phyloP scores from a whole-genome alignment of 306 rosid species.

The Cercis canadensis region DNA sequence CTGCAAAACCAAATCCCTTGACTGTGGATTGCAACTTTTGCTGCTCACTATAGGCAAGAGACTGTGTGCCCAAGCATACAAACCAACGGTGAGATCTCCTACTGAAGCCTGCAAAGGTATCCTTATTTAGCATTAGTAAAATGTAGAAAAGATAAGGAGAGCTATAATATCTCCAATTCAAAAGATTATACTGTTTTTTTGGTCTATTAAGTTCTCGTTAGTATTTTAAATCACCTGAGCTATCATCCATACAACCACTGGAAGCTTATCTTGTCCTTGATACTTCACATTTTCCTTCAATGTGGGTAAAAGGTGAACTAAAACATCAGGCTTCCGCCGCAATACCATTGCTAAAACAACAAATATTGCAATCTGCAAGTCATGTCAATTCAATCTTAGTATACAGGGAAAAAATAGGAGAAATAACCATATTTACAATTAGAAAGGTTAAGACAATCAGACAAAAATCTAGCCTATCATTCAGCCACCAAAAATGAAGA shows the following conservation, averaged over 20 bases:
- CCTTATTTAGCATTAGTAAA: constrained; percentile 35
- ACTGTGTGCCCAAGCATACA: constrained; percentile 84
- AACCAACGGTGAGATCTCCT: constrained; percentile 83
- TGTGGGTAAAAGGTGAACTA: constrained; percentile 55
- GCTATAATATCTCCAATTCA: neutral
- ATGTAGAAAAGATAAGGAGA: neutral
- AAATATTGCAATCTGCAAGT: constrained; percentile 84
- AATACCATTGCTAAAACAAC: constrained; percentile 80
- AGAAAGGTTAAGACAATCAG: constrained; percentile 19
- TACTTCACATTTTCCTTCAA: constrained; percentile 75
- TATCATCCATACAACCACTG: constrained; percentile 77
- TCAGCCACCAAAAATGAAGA: neutral
- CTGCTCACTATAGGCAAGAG: constrained; percentile 76
- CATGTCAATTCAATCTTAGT: constrained; percentile 35
- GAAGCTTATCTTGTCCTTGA: constrained; percentile 94
- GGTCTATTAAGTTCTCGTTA: neutral
- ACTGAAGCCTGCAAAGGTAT: constrained; percentile 61
- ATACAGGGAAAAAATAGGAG: constrained; percentile 24
- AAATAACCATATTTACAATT: constrained; percentile 12
- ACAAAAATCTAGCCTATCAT: constrained; percentile 17
- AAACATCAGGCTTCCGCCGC: constrained; percentile 87
- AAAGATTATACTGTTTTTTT: constrained; percentile 7
- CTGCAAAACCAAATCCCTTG: constrained; percentile 92
- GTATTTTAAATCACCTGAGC: constrained; percentile 65
- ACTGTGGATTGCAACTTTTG: constrained; percentile 77